Base-by-base conservation (phyloP, 495 filamentous ascomycete species). In the Xylaria nigripes region DNA sequence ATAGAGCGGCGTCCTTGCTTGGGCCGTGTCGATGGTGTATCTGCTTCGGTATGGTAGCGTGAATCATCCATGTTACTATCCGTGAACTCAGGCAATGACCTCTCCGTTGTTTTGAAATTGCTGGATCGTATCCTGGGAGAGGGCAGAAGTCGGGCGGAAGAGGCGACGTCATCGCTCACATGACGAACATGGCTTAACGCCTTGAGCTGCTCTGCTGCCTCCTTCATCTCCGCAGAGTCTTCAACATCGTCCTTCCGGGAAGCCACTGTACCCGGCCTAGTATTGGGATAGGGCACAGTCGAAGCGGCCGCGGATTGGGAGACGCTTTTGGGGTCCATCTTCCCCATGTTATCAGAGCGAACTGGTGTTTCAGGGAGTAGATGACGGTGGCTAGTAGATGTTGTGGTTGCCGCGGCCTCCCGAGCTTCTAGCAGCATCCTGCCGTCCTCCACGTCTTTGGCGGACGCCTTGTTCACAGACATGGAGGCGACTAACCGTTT, bases 191-290 rank as follows among this genome's bases (percentile, higher is more conserved):
- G 77, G 51, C 77, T 80, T n/a, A 81, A 56, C 24, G 76, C 76
- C 56, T 80, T 80, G 24, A 81, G 69, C 61, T 80, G 78, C 55
- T 79, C 76, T 10, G 78, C 78, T 40, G 78, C 78, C 62, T 80
- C 76, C 41, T 79, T 73, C 76, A 81, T 80, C 63, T 81, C 78
- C 15, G 73, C 76, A 10, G 77, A 76, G 46, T 80, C 78, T 58
- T 80, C 77, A 12, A 76, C 76, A 10, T 79, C 75, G 22, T 75
- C 70, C 55, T 79, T 78, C 29, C 59, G 57, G 2, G 59, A 51
- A n/a, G 57, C 52, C 8, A 48, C 50, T 16, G 65, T 54, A 1
- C 52, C 52, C 3, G 64, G 61, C 16, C 53, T 62, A 12, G 61
- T 48, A 24, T 23, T 59, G 22, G 59, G 16, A 55, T 64, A 64